Base-by-base conservation (phyloP, 1,284 basidiomycete genomes). In the Cerioporus squamosus region DNA sequence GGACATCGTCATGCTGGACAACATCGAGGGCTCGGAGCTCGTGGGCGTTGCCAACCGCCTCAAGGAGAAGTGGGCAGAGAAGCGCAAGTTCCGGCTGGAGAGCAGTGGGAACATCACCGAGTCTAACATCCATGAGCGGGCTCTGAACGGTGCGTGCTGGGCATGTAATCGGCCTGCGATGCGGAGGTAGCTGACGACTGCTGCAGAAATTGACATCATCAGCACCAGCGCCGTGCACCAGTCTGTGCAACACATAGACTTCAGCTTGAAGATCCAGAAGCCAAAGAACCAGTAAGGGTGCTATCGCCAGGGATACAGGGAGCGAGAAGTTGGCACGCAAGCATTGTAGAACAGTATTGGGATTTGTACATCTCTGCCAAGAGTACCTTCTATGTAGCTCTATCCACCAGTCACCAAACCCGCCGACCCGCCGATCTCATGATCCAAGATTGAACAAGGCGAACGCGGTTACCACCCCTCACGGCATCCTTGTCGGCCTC, bases 1-100 rank as follows among this genome's bases (percentile, higher is more conserved):
- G 26, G 96, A 99, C 76, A 90, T 99, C 50, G 82, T 99, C 71
- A 99, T 99, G 97, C 85, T 99, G 20, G 97, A 99, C 72, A 98
- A 98, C 72, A 91, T 98, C 48, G 88, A 92, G 66, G 94, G 94
- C 5, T 76, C 80, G 3, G 82, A 89, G 65, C 79, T 98, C 44
- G 81, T 85, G 8, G 77, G 74, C 31, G 87, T 90, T 6, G 91
- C 94, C 5, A 81, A 79, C 53, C 80, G 80, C 38, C 74, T 98
- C 68, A 93, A 88, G 74, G 82, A 88, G 66, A 88, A 84, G 66
- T 94, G 91, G 91, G 76, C 72, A 15, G 91, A 89, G 12, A 84
- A 91, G 75, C 80, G 89, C 59, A 91, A 90, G 69, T 97, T 96
- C 73, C 72, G 93, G 69, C 84, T 97, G 48, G 95, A 98, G 78